Percentiles rank a stretch among this genome's conserved stretches.
Evolutionary conservation across 257 asterid species (phyloP).

Genomic region (Solanum dulcamara): DNA sequence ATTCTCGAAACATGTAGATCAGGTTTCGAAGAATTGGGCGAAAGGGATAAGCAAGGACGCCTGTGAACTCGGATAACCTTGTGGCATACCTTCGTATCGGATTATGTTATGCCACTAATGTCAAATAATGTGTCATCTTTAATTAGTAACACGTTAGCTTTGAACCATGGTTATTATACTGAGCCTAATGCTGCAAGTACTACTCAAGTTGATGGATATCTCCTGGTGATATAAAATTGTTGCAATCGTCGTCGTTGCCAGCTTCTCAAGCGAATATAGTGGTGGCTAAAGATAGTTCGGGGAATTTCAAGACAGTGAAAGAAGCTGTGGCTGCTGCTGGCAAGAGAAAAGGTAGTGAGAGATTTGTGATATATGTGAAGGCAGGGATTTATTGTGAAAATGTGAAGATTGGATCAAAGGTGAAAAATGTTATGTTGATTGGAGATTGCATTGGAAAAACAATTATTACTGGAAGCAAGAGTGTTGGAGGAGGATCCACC

Average conservation of each 20-base stretch:
- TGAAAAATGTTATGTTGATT: constrained; percentile 57
- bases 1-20: constrained; percentile 51
- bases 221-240: constrained; percentile 40
- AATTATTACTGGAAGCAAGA: constrained; percentile 71
- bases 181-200: constrained; percentile 1
- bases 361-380: constrained; percentile 60
- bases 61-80: too few species aligned
- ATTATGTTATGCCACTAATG: constrained; percentile 26
- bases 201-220: constrained; percentile 16
- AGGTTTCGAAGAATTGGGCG: constrained; percentile 55
- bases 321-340: constrained; percentile 49
- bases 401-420: constrained; percentile 34
- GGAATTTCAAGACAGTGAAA: constrained; percentile 39
- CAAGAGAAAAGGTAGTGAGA: constrained; percentile 27
- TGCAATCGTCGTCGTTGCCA: not conserved
- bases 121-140: constrained; percentile 45
- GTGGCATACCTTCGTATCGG: too few species aligned
- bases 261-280: constrained; percentile 3
- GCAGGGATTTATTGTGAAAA: constrained; percentile 66
- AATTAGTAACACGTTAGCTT: constrained; percentile 48
- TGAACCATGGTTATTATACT: constrained; percentile 21
- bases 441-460: constrained; percentile 91
- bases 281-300: constrained; percentile 26
- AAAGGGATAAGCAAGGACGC: too few species aligned
- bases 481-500: constrained; percentile 70